Evolutionary conservation across 169 alveolate species (phyloP), one percentile per base, ranked within the genome.

Genomic region (Babesia ovis): DNA sequence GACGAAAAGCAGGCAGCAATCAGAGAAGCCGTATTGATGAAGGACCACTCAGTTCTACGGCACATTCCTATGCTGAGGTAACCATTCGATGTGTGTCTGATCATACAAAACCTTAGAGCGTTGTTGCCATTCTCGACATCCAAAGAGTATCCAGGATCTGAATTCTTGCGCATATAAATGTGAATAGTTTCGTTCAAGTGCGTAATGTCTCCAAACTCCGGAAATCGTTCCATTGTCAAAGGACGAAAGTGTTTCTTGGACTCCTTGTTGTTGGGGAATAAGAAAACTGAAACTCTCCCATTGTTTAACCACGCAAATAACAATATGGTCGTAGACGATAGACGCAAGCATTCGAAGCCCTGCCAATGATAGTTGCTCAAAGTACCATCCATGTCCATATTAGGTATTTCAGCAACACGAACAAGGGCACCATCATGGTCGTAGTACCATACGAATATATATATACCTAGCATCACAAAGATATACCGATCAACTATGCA

Each of bases 391-490:
- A 32, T 73, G n/a, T 46, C 58, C 20, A 76, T 29, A 62, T 75
- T 76, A 8, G 61, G 46, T 16, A 79, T 20, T 59, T 79, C 87
- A 14, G 87, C 82, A 23, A 64, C 59, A 32, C 87, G 73, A 23
- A 46, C 61, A 14, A 79, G 66, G 31, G 55, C 75, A 6, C 76
- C 72, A 31, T 79, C 76, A 22, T 46, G 39, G 60, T 59, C 77
- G 53, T 79, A 79, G 32, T 41, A 50, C 87, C 87, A 79, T 23
- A 79, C 83, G 31, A 62, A 37, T 1, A 79, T 79, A 4, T 81
- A 51, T 20, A 55, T 45, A 16, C 77, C 83, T 11, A 71, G 39
- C 72, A 79, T 62, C 51, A 79, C 50, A 35, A 79, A 69, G 14
- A 79, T 35, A 31, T 54, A 69, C 16, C 72, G 59, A 43, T 68